These are phyloP conservation scores for Paracamarosporium sp. DNA, from an alignment of 2,329 filamentous ascomycete genomes.

Conservation along the genomic window DNA sequence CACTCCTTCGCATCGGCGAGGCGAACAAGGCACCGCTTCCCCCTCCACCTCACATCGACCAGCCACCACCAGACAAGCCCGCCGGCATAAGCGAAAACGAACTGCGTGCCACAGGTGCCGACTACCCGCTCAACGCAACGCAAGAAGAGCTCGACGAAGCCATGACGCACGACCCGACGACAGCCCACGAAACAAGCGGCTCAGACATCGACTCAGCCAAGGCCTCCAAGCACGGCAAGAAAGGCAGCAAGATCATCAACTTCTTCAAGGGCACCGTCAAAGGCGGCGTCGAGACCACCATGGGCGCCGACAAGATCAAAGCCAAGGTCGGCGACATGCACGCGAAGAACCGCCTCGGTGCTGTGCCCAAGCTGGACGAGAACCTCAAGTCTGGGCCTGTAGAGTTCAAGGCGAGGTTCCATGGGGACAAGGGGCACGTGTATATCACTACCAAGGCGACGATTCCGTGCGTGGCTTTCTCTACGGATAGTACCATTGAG, in stretches of 20 bases:
- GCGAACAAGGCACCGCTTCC: slow-evolving; percentile 80
- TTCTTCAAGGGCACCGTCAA: slow-evolving; percentile 75
- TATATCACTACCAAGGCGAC: slow-evolving; percentile 73
- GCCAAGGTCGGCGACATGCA: slow-evolving; percentile 67
- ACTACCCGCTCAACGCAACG: slow-evolving; percentile 66
- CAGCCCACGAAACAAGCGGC: slow-evolving; percentile 58
- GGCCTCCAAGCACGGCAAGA: slow-evolving; percentile 54
- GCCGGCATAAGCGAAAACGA: slow-evolving; percentile 58
- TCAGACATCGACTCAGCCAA: slow-evolving; percentile 60
- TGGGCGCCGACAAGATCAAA: slow-evolving; percentile 74
- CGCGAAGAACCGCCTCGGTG: slow-evolving; percentile 75
- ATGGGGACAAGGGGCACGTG: slow-evolving; percentile 74
- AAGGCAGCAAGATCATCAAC: slow-evolving; percentile 60
- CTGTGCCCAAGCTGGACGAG: slow-evolving; percentile 60
- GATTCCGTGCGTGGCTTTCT: slow-evolving; percentile 72
- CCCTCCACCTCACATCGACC: slow-evolving; percentile 56
- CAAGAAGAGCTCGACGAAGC: slow-evolving; percentile 71
- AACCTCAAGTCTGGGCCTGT: slow-evolving; percentile 68
- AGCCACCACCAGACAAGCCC: slow-evolving; percentile 57
- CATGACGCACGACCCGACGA: slow-evolving; percentile 55
- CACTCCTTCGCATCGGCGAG: slow-evolving; percentile 81
- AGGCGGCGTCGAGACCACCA: slow-evolving; percentile 73
- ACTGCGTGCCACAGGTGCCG: slow-evolving; percentile 59
- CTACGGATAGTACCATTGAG: slow-evolving; percentile 58
- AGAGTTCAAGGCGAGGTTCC: slow-evolving; percentile 75